Evolutionary conservation across 2,329 filamentous ascomycete species (phyloP), one percentile per base, ranked within the genome.

Genomic region (Monilinia polystroma): DNA sequence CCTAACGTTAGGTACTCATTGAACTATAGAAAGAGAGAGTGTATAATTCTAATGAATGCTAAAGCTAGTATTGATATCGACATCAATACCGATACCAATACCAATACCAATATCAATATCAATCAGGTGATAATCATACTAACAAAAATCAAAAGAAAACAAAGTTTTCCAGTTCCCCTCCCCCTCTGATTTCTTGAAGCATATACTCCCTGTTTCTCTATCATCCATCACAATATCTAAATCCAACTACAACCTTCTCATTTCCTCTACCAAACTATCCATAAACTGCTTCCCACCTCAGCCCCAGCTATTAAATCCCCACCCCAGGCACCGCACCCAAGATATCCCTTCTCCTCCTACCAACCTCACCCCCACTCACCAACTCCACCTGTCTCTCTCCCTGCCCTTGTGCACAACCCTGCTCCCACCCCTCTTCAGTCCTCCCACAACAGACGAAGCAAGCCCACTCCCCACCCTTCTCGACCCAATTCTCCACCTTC

Each of bases 381-480:
- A n/a, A n/a, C 14, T 1, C 55, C 16, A n/a, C 35, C 38, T 14
- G 29, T 10, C 20, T 45, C 3, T 47, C 6, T 71, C 71, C n/a
- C 41, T 16, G 41, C 12, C 11, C 14, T 14, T 43, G 41, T 41
- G 45, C n/a, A 29, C 8, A 32, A 3, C 20, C 45, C 3, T 56
- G 16, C 16, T 51, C 51, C 23, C 29, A 32, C 4, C 72, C 72
- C n/a, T 74, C 69, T n/a, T 71, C 53, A 60, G 71, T 69, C 54
- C 69, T 62, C 12, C 72, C 73, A 69, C 73, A 75, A 52, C 73
- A 75, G 26, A 72, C 55, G 63, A 72, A 71, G 43, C 71, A 74
- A 4, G 72, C 2, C 57, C 70, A 70, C 23, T 72, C 62, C 2
- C 66, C 63, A 23, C 63, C 67, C 10, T 63, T 58, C 14, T 67